Percentiles rank a stretch among this genome's conserved stretches.
phyloP scores from a whole-genome alignment of 768 basidiomycete species.

The Amanita fuliginea region DNA sequence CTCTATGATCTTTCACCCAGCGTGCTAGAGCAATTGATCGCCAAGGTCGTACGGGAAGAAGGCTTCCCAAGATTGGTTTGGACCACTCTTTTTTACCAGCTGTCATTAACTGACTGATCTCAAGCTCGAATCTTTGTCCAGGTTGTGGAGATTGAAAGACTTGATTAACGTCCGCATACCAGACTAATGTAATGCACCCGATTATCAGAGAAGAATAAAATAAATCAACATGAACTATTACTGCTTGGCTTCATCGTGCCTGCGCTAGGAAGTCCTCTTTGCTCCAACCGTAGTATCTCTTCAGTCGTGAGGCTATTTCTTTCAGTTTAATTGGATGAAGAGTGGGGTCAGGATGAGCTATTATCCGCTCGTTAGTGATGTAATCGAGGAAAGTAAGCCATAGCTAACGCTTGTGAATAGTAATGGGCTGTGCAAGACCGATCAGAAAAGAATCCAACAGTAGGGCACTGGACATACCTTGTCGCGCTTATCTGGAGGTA shows the following conservation, averaged over 20 bases:
- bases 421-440: slow-evolving; percentile 40
- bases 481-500: slow-evolving; percentile 49
- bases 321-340: slow-evolving; percentile 38
- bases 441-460: not conserved
- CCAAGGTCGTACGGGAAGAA: slow-evolving; percentile 59
- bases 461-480: slow-evolving; percentile 17
- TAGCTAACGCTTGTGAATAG: slow-evolving; percentile 62
- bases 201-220: too few species aligned
- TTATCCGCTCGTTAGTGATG: slow-evolving; percentile 4
- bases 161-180: slow-evolving; percentile 15
- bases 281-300: slow-evolving; percentile 58
- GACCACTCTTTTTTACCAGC: not conserved
- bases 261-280: slow-evolving; percentile 26
- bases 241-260: not conserved
- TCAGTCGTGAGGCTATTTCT: slow-evolving; percentile 46
- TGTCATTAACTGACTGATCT: not conserved
- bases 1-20: slow-evolving; percentile 43
- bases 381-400: slow-evolving; percentile 2
- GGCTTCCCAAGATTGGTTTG: slow-evolving; percentile 69
- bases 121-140: slow-evolving; percentile 44
- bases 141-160: slow-evolving; percentile 41
- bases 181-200: not conserved
- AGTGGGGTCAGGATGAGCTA: slow-evolving; percentile 70
- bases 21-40: slow-evolving; percentile 46
- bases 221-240: not conserved